Evolutionary conservation across 345 rosid genomes (phyloP), one percentile per base, ranked within the genome.

Genomic region (Acer saccharum): DNA sequence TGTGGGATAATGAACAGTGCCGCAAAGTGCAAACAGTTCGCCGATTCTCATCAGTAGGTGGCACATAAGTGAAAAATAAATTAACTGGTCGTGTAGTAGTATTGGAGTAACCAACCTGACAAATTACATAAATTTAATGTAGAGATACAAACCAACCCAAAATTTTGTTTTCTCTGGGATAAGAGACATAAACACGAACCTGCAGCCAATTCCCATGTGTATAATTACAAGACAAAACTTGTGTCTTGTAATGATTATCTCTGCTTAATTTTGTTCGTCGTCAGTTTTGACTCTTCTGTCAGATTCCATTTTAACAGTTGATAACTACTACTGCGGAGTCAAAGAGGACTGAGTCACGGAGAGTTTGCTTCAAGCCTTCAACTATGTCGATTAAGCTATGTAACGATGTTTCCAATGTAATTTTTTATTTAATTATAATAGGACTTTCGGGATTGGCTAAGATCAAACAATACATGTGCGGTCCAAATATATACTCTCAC

Each of bases 261-360:
- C 14, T 25, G 39, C 85, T 29, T 82, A 23, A 72, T 55, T 68
- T 79, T 71, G 75, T 62, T 61, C 80, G 12, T 61, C 80, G 12
- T 70, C 43, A 58, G 32, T 27, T 44, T 75, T 75, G 75, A 69
- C 50, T 10, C 16, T 63, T 72, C 29, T 50, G 72, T 52, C 54
- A 16, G 11, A 46, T 18, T 32, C 60, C 27, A 50, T 0, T 69
- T 72, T 8, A 52, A 55, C 35, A 0, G 10, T 23, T 50, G 18
- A 75, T 29, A 57, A 48, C 12, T 69, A 48, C 12, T 69, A 4
- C 23, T 71, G n/a, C 11, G 60, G 43, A 44, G 75, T 25, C 14
- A 23, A 69, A 68, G 57, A 4, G 62, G 75, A 48, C n/a, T n/a
- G n/a, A n/a, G n/a, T n/a, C n/a, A n/a, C 21, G 69, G 43, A 39